phyloP scores from a whole-genome alignment of 2,329 filamentous ascomycete species.

The Nothophoma quercina region DNA sequence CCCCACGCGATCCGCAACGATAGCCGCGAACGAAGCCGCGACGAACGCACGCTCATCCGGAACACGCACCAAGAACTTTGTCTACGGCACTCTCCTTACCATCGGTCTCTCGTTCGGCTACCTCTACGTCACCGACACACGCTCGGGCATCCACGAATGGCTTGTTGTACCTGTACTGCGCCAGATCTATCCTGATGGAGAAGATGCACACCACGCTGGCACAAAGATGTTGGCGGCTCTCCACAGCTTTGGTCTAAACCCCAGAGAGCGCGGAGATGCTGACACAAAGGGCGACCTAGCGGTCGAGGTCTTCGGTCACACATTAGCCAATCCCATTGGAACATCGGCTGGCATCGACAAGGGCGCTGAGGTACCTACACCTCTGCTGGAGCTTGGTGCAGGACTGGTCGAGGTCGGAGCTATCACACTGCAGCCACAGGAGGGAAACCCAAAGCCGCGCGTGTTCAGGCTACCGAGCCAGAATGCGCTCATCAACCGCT shows the following conservation, averaged over 20 bases:
- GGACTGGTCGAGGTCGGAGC: slow-evolving; percentile 92
- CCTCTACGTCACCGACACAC: slow-evolving; percentile 62
- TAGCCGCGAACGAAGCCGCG: slow-evolving; percentile 38
- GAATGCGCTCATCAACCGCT: slow-evolving; percentile 91
- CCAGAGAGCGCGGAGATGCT: slow-evolving; percentile 76
- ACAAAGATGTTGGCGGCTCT: slow-evolving; percentile 75
- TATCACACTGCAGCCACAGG: slow-evolving; percentile 84
- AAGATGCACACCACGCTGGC: slow-evolving; percentile 89
- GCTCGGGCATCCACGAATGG: slow-evolving; percentile 62
- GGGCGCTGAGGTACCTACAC: slow-evolving; percentile 85
- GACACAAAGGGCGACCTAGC: slow-evolving; percentile 62
- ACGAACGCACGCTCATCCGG: slow-evolving; percentile 50
- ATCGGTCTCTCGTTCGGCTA: slow-evolving; percentile 57
- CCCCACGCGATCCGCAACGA: slow-evolving; percentile 34
- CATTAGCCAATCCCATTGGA: slow-evolving; percentile 83
- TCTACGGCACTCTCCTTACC: slow-evolving; percentile 63
- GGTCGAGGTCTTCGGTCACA: slow-evolving; percentile 77
- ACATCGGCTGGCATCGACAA: slow-evolving; percentile 98
- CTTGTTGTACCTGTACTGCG: slow-evolving; percentile 69
- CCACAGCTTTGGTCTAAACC: slow-evolving; percentile 77
- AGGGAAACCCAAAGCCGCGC: slow-evolving; percentile 84
- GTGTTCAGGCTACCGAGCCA: slow-evolving; percentile 86
- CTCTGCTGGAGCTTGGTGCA: slow-evolving; percentile 83
- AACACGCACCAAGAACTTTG: slow-evolving; percentile 57
- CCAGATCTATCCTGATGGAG: slow-evolving; percentile 74